Percentiles rank a stretch among this genome's conserved stretches.
These are phyloP conservation scores for Aspergillus amoenus DNA, from an alignment of 2,329 filamentous ascomycete genomes.

Conservation along the genomic window DNA sequence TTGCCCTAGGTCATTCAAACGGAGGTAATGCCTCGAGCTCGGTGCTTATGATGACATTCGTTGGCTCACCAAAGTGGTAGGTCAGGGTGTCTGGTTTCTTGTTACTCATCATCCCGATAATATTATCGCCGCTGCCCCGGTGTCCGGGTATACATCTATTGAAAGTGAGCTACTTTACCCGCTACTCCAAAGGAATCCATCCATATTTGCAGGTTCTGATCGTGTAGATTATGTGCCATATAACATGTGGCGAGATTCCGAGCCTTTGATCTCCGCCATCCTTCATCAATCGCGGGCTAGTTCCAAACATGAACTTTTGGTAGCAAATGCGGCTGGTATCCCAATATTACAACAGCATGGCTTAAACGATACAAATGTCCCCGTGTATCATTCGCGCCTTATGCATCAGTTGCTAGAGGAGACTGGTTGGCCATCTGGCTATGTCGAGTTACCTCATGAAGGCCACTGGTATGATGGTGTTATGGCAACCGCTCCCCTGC, in stretches of 20 bases:
- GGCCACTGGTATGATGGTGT: constrained; percentile 57
- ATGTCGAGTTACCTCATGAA: constrained; percentile 50
- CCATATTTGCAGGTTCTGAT: constrained; percentile 4
- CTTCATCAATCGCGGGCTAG: constrained; percentile 51
- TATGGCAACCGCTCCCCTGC: constrained; percentile 52
- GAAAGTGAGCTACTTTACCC: constrained; percentile 34
- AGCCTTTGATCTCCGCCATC: constrained; percentile 50
- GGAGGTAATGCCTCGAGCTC: constrained; percentile 40
- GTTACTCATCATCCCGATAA: constrained; percentile 58
- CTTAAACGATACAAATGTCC: constrained; percentile 58
- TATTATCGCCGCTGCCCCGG: constrained; percentile 55
- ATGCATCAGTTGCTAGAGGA: constrained; percentile 52
- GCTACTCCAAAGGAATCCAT: not conserved
- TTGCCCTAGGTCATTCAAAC: constrained; percentile 60
- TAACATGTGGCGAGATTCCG: constrained; percentile 54
- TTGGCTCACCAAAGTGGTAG: constrained; percentile 18
- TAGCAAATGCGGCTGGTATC: constrained; percentile 52
- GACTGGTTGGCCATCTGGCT: constrained; percentile 43
- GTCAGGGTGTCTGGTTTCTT: constrained; percentile 59
- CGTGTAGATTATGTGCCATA: constrained; percentile 56
- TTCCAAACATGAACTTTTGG: constrained; percentile 57
- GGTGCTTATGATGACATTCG: not conserved
- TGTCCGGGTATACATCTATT: constrained; percentile 60
- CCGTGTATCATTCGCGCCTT: constrained; percentile 56
- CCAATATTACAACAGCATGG: constrained; percentile 59